Base-by-base conservation (phyloP, 352 stramenopile genomes). In the Phytophthora cactorum region DNA sequence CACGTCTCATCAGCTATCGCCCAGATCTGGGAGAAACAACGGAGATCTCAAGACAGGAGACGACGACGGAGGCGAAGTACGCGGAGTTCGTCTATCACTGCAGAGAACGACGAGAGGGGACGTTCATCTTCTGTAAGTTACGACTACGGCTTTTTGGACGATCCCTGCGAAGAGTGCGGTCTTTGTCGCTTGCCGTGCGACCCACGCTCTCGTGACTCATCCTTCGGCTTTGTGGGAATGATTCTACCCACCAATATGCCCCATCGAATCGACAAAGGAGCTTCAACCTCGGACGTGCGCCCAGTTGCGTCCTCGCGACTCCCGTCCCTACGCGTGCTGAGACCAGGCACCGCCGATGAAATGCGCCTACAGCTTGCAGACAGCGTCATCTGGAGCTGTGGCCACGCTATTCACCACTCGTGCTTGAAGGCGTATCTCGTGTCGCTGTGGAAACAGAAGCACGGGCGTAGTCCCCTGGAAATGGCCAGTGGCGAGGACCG, bases 401-500 rank as follows among this genome's bases (percentile, higher is more conserved):
- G 85, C 2, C 88, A 95, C 31, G 57, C 75, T 12, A 82, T 95
- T 36, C 88, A 95, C 41, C 74, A 86, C 36, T 52, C 72, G 0
- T 95, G 88, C 44, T 75, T 95, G 9, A 82, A 90, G 62, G 71
- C 82, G 7, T 95, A 95, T 66, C 43, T 94, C 14, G 64, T 74
- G 53, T 86, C 86, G 6, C 59, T 95, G 5, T 91, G 84, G 84
- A 86, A 89, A 28, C 72, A 89, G 34, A 78, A 85, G 53, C 70
- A 78, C 5, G 58, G 74, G n/a, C 77, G 74, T 22, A 74, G 69
- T 34, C 66, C 77, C 4, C 59, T 85, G 8, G 84, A 89, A 15
- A 66, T 73, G 17, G 46, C 74, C 12, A 76, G 74, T 57, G 70
- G 74, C 8, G 82, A 93, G 41, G 85, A 91, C 32, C 81, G 86